Evolutionary conservation across 768 basidiomycete species (phyloP).

Genomic region (Leccinum uliginosum): DNA sequence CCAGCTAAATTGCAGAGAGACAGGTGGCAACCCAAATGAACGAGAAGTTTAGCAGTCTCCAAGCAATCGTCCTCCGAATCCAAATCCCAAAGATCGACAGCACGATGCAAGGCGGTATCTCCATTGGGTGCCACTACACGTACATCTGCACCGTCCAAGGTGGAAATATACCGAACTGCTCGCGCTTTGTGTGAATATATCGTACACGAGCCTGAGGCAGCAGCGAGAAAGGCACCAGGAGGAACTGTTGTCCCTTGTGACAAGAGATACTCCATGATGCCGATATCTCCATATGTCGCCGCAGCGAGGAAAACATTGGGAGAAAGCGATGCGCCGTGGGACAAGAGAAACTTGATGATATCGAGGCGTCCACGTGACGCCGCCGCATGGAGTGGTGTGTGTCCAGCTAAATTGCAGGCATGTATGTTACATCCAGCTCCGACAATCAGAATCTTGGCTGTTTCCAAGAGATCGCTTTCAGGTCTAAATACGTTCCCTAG

Average conservation of each 20-base stretch:
- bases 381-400: neutral
- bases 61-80: neutral
- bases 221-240: neutral
- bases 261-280: neutral
- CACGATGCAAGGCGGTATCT: neutral
- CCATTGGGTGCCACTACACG: neutral
- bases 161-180: neutral
- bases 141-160: neutral
- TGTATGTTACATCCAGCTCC: neutral
- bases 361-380: neutral
- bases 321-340: neutral
- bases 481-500: fast-evolving
- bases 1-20: neutral
- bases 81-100: neutral
- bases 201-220: neutral
- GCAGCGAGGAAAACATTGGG: neutral
- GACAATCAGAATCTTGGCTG: neutral
- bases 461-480: neutral
- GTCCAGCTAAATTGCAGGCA: neutral
- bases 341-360: neutral
- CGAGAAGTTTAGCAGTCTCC: neutral
- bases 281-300: neutral
- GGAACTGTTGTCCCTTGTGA: neutral
- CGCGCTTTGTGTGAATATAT: neutral
- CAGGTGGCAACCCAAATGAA: neutral